Evolutionary conservation across 148 eudicot species (phyloP).

Genomic region (Silene uniflora): DNA sequence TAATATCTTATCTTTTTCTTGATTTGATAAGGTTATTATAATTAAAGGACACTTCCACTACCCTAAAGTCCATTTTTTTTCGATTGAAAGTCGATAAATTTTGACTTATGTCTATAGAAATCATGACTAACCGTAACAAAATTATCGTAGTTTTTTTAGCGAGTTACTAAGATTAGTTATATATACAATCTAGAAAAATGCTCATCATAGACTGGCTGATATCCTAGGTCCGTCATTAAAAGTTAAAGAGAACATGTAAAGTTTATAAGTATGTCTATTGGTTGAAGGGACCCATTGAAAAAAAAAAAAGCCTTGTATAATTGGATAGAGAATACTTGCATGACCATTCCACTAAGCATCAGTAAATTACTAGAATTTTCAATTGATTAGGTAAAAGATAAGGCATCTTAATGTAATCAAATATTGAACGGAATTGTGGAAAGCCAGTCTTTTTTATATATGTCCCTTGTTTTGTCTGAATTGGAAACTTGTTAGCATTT

Average conservation of each 20-base stretch:
- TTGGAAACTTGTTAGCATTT: neutral
- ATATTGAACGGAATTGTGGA: constrained; percentile 14
- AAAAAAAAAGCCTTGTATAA: constrained; percentile 11
- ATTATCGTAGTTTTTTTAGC: too few relatives aligned
- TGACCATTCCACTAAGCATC: constrained; percentile 15
- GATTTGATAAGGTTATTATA: constrained; percentile 4
- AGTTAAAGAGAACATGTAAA: constrained; percentile 16
- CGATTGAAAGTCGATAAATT: neutral
- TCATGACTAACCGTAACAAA: too few relatives aligned
- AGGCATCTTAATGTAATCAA: constrained; percentile 11
- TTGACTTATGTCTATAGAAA: neutral
- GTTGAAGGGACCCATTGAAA: constrained; percentile 6
- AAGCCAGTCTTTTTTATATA: constrained; percentile 15
- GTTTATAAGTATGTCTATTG: neutral
- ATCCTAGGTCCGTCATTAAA: neutral
- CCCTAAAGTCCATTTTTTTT: neutral
- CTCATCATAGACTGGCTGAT: neutral
- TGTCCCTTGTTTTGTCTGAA: constrained; percentile 13
- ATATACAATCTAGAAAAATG: neutral
- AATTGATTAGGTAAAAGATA: constrained; percentile 14
- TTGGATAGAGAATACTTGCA: constrained; percentile 9
- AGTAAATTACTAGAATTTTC: constrained; percentile 19
- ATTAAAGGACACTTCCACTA: neutral
- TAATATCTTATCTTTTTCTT: constrained; percentile 21
- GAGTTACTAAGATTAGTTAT: neutral